A percentile compares a stretch with the other conserved stretches of the same genome.
phyloP scores from a whole-genome alignment of 2,329 filamentous ascomycete species.

The Penicillium vulpinum region DNA sequence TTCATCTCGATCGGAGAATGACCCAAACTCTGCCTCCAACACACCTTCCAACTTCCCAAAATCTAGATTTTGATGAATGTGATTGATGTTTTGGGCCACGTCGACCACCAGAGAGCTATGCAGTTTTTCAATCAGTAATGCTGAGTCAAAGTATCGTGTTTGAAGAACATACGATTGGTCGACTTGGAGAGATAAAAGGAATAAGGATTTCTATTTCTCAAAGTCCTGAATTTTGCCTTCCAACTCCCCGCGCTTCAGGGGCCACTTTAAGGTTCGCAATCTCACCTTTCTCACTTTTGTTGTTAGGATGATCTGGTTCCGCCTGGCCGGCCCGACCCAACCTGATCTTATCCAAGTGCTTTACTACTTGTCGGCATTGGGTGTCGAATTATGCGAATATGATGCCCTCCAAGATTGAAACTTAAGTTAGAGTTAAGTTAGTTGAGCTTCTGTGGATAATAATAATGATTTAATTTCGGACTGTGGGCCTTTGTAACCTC shows the following conservation, averaged over 20 bases:
- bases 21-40: slow-evolving; percentile 10
- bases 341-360: no score
- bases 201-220: slow-evolving; percentile 26
- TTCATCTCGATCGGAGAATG: slow-evolving; percentile 13
- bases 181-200: slow-evolving; percentile 27
- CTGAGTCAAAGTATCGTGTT: neutral
- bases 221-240: slow-evolving; percentile 19
- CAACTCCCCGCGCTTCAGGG: slow-evolving; percentile 29
- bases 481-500: no score
- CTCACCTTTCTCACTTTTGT: slow-evolving; percentile 27
- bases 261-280: slow-evolving; percentile 33
- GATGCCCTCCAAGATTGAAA: no score
- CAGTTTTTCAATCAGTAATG: slow-evolving; percentile 4
- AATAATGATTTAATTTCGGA: no score
- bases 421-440: no score
- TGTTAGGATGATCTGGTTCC: no score
- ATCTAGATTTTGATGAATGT: slow-evolving; percentile 1
- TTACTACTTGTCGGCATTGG: no score
- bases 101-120: slow-evolving; percentile 7
- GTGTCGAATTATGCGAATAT: no score
- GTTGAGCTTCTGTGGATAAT: no score
- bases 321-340: no score
- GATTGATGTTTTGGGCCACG: neutral
- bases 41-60: slow-evolving; percentile 12
- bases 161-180: slow-evolving; percentile 30